These are phyloP conservation scores for Solanum pinnatisectum DNA, from an alignment of 257 asterid species.

Conservation along the genomic window DNA sequence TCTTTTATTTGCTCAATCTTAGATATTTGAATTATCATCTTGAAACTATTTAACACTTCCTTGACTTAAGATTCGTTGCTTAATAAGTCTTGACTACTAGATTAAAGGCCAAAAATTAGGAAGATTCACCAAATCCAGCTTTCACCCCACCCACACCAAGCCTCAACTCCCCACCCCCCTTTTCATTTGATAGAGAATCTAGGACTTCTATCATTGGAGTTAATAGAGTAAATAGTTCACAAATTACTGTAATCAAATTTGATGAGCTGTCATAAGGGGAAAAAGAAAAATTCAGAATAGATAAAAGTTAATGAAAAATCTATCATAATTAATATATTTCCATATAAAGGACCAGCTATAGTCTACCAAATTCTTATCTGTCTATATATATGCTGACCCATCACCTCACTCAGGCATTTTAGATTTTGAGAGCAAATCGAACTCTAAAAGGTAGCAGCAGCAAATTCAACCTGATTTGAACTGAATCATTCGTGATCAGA, in stretches of 20 bases:
- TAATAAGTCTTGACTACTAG: background rate
- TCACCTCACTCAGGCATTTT: background rate
- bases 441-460: background rate
- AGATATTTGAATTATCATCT: background rate
- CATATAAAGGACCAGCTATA: background rate
- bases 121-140: background rate
- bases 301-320: background rate
- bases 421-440: background rate
- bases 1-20: background rate
- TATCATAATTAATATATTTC: background rate
- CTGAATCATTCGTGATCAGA: background rate
- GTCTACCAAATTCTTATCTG: background rate
- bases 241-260: background rate
- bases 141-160: background rate
- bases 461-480: background rate
- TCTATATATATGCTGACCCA: background rate
- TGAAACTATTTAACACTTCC: background rate
- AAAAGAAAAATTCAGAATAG: background rate
- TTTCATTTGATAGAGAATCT: background rate
- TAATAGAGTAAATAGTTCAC: background rate
- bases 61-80: background rate
- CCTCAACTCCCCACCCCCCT: background rate
- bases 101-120: background rate
- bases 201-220: background rate
- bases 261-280: background rate